Evolutionary conservation across 2,329 filamentous ascomycete species (phyloP).

Genomic region (Lecanicillium sp.): DNA sequence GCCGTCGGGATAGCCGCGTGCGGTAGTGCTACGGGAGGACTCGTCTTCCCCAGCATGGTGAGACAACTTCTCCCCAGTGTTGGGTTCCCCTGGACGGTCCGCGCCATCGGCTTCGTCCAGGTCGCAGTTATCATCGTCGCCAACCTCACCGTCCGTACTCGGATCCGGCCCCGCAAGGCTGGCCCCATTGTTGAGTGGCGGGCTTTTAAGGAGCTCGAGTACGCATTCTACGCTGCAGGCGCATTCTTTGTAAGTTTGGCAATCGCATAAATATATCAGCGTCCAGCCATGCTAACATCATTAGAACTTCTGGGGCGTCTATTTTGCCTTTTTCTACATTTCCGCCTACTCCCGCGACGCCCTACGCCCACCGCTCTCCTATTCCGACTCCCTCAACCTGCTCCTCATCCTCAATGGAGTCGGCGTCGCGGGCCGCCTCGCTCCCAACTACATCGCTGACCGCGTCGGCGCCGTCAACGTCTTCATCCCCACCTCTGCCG

Average conservation of each 20-base stretch:
- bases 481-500: constrained; percentile 42
- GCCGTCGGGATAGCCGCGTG: constrained; percentile 56
- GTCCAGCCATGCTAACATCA: neutral
- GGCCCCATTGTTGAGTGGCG: constrained; percentile 38
- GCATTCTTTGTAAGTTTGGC: constrained; percentile 25
- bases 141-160: constrained; percentile 34
- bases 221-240: constrained; percentile 33
- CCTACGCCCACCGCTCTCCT: constrained; percentile 34
- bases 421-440: constrained; percentile 50
- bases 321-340: constrained; percentile 56
- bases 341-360: constrained; percentile 41
- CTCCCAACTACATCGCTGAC: constrained; percentile 56
- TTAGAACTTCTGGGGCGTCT: constrained; percentile 45
- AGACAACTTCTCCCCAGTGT: constrained; percentile 23
- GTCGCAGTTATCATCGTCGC: constrained; percentile 35
- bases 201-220: constrained; percentile 41
- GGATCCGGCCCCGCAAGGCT: constrained; percentile 35
- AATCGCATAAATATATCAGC: neutral
- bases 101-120: constrained; percentile 55
- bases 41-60: constrained; percentile 45
- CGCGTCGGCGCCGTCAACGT: constrained; percentile 53
- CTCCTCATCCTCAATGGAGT: constrained; percentile 61
- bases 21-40: constrained; percentile 54
- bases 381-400: constrained; percentile 50
- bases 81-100: constrained; percentile 47